A percentile compares a stretch with the other conserved stretches of the same genome.
Conservation (phyloP, 2,329 filamentous ascomycete species). For the Alternaria novae-zelandiae region DNA sequence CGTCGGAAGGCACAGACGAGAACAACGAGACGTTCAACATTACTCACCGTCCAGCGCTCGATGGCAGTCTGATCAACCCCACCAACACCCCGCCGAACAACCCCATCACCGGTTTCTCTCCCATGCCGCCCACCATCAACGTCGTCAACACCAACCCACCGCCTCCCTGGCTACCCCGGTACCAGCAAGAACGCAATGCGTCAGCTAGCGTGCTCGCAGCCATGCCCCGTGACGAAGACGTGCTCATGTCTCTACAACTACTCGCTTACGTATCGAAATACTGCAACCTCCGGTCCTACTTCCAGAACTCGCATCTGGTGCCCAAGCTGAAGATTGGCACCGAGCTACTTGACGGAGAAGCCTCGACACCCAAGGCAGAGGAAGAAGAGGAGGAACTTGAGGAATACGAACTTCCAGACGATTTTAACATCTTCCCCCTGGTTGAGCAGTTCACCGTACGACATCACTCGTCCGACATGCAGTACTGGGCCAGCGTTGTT, state of each 20-base stretch:
- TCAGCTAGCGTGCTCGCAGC: conserved; percentile 78
- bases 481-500: conserved; percentile 98
- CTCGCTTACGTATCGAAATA: conserved; percentile 99
- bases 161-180: conserved; percentile 79
- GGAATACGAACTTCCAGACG: conserved; percentile 89
- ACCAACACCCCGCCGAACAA: conserved; percentile 67
- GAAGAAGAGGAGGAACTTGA: conserved; percentile 74
- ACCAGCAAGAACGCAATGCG: conserved; percentile 74
- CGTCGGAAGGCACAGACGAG: conserved; percentile 83
- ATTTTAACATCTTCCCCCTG: conserved; percentile 97
- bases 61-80: conserved; percentile 81
- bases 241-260: conserved; percentile 95
- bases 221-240: conserved; percentile 96
- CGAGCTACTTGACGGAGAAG: conserved; percentile 80
- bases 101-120: conserved; percentile 72
- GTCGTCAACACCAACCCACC: conserved; percentile 76
- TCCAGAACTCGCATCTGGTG: conserved; percentile 92
- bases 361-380: conserved; percentile 48
- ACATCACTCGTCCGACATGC: conserved; percentile 96
- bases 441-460: conserved; percentile 98
- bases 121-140: conserved; percentile 70
- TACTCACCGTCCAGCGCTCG: conserved; percentile 81
- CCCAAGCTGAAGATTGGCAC: conserved; percentile 88
- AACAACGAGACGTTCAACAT: conserved; percentile 84
- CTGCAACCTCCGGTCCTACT: conserved; percentile 93